Conservation (phyloP, 768 basidiomycete species). For the Gloeostereum incarnatum region DNA sequence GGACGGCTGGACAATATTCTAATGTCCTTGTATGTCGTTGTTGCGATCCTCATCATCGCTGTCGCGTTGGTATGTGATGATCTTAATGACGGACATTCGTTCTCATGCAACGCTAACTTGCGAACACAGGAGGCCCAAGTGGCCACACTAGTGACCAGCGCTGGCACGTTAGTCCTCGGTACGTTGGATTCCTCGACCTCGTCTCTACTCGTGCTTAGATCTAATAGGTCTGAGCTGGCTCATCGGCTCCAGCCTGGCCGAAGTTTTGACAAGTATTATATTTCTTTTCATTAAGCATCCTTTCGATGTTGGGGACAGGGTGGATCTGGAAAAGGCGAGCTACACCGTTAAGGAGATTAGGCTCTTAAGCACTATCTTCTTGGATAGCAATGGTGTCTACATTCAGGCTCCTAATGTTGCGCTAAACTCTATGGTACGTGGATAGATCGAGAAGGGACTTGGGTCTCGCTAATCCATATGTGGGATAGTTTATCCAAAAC, state of each 20-base stretch:
- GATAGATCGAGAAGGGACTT: not conserved
- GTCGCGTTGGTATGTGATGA: constrained; percentile 54
- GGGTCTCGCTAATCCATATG: not conserved
- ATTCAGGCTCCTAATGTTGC: constrained; percentile 69
- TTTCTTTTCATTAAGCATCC: constrained; percentile 88
- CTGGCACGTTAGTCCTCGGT: constrained; percentile 51
- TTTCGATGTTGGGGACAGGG: constrained; percentile 74
- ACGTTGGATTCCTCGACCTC: constrained; percentile 11
- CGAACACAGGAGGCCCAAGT: constrained; percentile 57
- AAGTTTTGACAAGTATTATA: constrained; percentile 79
- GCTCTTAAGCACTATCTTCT: constrained; percentile 67
- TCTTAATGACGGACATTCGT: too few species aligned
- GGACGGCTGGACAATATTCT: constrained; percentile 80
- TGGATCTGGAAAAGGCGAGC: constrained; percentile 38
- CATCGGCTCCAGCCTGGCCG: constrained; percentile 72
- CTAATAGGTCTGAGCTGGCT: constrained; percentile 72
- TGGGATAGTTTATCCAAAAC: constrained; percentile 55
- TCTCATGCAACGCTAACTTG: too few species aligned
- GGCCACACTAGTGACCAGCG: constrained; percentile 65
- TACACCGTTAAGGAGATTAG: constrained; percentile 88
- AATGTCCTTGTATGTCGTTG: constrained; percentile 68
- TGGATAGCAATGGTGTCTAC: constrained; percentile 45
- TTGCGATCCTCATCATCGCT: constrained; percentile 71
- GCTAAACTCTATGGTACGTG: constrained; percentile 44
- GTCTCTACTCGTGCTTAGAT: constrained; percentile 5